phyloP scores from a whole-genome alignment of 2,329 filamentous ascomycete species.

The Thermothelomyces thermophilus region DNA sequence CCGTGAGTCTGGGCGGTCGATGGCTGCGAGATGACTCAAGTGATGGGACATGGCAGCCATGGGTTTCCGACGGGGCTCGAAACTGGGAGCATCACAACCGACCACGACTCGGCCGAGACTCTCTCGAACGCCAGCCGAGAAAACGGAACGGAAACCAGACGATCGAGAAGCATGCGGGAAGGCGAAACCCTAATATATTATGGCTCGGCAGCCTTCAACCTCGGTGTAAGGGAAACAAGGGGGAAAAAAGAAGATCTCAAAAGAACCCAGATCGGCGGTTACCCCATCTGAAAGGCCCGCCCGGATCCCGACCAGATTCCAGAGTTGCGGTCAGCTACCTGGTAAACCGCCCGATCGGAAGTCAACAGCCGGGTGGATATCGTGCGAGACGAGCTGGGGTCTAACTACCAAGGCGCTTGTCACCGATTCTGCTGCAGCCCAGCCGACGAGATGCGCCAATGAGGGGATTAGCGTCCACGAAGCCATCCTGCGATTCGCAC shows the following conservation, averaged over 20 bases:
- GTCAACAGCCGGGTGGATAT: constrained; percentile 22
- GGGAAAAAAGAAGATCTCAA: background rate
- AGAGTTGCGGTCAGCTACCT: constrained; percentile 24
- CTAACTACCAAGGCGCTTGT: constrained; percentile 10
- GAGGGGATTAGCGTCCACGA: constrained; percentile 9
- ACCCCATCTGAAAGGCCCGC: constrained; percentile 13
- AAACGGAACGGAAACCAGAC: constrained; percentile 1
- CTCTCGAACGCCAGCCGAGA: constrained; percentile 8
- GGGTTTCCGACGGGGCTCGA: constrained; percentile 1
- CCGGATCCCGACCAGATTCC: background rate
- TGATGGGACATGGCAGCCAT: constrained; percentile 20
- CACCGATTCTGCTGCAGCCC: constrained; percentile 10
- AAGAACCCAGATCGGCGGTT: constrained; percentile 11
- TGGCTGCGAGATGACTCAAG: constrained; percentile 10
- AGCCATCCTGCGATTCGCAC: constrained; percentile 19
- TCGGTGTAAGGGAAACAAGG: constrained; percentile 3
- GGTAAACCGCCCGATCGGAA: constrained; percentile 12
- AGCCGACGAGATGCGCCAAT: constrained; percentile 19
- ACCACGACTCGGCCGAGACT: background rate
- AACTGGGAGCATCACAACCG: constrained; percentile 18
- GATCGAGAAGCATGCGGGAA: constrained; percentile 9
- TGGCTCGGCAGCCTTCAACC: too few species aligned
- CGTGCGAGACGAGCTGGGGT: constrained; percentile 11
- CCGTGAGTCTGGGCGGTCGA: constrained; percentile 30
- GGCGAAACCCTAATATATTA: too few species aligned